Percentiles rank a stretch among this genome's conserved stretches.
These are phyloP conservation scores for Collybiopsis confluens DNA, from an alignment of 768 basidiomycete genomes.

Conservation along the genomic window DNA sequence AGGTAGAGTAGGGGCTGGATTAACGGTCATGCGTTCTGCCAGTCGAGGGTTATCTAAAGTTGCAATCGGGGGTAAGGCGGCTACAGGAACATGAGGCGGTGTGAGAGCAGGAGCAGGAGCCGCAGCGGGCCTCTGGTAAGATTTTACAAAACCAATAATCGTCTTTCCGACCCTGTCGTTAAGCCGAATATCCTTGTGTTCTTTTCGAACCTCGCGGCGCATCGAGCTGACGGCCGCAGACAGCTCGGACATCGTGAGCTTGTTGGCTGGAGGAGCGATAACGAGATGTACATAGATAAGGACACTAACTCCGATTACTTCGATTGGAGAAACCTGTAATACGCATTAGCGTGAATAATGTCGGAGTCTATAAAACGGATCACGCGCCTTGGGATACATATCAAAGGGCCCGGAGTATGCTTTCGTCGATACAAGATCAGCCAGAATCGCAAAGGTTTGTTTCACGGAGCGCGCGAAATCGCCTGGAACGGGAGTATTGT, in stretches of 20 bases:
- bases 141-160: conserved; percentile 25
- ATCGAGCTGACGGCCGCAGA: conserved; percentile 14
- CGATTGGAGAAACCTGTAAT: conserved; percentile 4
- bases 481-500: not conserved
- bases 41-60: not conserved
- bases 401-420: not conserved
- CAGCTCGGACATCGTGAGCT: not conserved
- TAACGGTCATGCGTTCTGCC: not conserved
- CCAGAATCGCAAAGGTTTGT: not conserved
- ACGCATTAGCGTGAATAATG: too few relatives aligned
- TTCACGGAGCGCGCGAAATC: not conserved
- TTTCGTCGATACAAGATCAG: not conserved
- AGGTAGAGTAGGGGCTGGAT: not conserved
- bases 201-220: conserved; percentile 32
- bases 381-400: not conserved
- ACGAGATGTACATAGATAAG: conserved; percentile 3
- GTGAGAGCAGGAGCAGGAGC: not conserved
- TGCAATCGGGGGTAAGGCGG: not conserved
- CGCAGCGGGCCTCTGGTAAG: conserved; percentile 10
- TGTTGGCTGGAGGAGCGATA: not conserved
- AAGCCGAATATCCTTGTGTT: conserved; percentile 35
- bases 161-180: conserved; percentile 31
- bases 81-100: not conserved
- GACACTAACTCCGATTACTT: conserved; percentile 1
- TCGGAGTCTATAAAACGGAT: too few relatives aligned